Conservation (phyloP, 805 yeast species). For the Wickerhamiella galacta region DNA sequence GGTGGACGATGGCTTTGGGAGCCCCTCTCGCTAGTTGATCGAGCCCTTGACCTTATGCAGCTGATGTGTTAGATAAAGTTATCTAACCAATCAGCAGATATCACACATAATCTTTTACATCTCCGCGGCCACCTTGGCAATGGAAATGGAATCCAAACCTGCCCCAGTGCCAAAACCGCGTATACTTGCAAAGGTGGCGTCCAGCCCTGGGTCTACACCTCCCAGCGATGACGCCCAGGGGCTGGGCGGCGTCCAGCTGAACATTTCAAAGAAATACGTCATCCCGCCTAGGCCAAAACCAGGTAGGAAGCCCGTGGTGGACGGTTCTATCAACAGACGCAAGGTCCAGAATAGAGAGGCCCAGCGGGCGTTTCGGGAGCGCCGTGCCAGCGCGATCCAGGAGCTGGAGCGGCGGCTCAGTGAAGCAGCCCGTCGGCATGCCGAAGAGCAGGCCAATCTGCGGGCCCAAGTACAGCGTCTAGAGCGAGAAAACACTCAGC, state of each 20-base stretch:
- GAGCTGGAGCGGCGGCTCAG: slow-evolving; percentile 75
- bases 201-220: slow-evolving; percentile 2
- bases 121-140: slow-evolving; percentile 3
- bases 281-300: slow-evolving; percentile 70
- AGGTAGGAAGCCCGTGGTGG: slow-evolving; percentile 43
- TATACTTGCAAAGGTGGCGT: slow-evolving; percentile 1
- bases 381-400: slow-evolving; percentile 41
- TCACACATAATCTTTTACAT: slow-evolving; percentile 13
- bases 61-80: slow-evolving; percentile 6
- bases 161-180: slow-evolving; percentile 3
- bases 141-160: no score
- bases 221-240: neutral
- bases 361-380: slow-evolving; percentile 65
- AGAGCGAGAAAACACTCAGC: slow-evolving; percentile 44
- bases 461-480: slow-evolving; percentile 51
- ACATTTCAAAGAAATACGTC: slow-evolving; percentile 65
- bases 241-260: slow-evolving; percentile 13
- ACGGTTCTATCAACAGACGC: slow-evolving; percentile 51
- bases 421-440: slow-evolving; percentile 60
- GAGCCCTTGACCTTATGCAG: no score
- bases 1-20: no score
- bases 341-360: slow-evolving; percentile 61
- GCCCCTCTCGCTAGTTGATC: no score
- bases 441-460: slow-evolving; percentile 64
- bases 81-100: slow-evolving; percentile 5